phyloP scores from a whole-genome alignment of 495 filamentous ascomycete genomes.

The Penicillium cataractarum region DNA sequence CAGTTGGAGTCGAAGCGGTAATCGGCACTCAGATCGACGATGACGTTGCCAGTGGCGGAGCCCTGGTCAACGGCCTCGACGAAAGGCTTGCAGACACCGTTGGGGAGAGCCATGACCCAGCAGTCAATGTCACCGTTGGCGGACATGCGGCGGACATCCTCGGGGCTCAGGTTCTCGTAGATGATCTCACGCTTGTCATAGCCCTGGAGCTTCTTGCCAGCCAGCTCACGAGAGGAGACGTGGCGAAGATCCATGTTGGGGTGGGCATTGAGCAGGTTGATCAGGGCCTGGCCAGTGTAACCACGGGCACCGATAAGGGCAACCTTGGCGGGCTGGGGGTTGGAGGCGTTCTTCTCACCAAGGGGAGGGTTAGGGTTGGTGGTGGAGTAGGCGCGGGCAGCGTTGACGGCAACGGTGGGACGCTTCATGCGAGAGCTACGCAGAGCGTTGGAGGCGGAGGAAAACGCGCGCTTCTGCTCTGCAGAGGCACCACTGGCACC shows the following conservation, averaged over 20 bases:
- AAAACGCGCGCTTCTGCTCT: conserved; percentile 69
- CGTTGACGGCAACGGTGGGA: conserved; percentile 32
- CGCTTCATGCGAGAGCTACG: conserved; percentile 38
- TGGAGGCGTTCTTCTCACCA: conserved; percentile 89
- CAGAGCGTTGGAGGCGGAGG: conserved; percentile 55
- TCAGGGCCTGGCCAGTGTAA: conserved; percentile 93
- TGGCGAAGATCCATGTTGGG: conserved; percentile 93
- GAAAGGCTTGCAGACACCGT: conserved; percentile 95
- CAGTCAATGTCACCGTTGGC: conserved; percentile 91
- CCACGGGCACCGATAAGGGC: conserved; percentile 91
- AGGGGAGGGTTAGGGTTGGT: conserved; percentile 98
- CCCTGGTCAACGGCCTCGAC: conserved; percentile 87
- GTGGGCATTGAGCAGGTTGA: conserved; percentile 85
- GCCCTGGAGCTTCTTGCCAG: conserved; percentile 85
- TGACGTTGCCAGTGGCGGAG: conserved; percentile 71
- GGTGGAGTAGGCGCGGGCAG: conserved; percentile 58
- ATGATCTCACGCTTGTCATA: conserved; percentile 92
- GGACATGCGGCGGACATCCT: conserved; percentile 91
- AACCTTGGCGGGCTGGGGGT: conserved; percentile 76
- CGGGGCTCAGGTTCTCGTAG: conserved; percentile 88
- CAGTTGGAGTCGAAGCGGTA: conserved; percentile 89
- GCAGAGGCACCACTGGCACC: conserved; percentile 46
- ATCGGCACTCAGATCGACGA: conserved; percentile 93
- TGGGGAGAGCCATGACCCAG: conserved; percentile 98
- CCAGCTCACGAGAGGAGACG: conserved; percentile 93